Evolutionary conservation across 1,284 basidiomycete species (phyloP).

Genomic region (Kwoniella shivajii): DNA sequence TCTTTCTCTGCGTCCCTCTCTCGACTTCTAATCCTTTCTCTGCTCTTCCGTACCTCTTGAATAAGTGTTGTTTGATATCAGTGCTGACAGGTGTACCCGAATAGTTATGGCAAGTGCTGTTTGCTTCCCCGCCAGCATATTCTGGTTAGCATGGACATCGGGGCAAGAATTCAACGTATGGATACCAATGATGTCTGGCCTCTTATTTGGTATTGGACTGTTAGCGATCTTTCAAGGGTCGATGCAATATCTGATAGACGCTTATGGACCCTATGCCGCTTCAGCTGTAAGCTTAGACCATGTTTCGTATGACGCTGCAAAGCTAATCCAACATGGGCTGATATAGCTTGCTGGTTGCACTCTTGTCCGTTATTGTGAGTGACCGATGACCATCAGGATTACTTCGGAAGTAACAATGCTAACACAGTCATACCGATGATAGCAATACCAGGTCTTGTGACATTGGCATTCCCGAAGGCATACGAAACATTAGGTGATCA

Average conservation of each 20-base stretch:
- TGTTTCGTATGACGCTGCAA: not conserved
- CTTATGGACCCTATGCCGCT: constrained; percentile 34
- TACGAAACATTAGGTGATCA: constrained; percentile 27
- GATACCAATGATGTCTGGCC: constrained; percentile 32
- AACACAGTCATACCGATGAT: not conserved
- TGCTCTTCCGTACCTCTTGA: too few species aligned
- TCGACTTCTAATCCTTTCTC: not conserved
- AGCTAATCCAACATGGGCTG: not conserved
- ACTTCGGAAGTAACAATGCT: too few species aligned
- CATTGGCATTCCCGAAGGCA: constrained; percentile 30
- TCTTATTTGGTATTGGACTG: constrained; percentile 31
- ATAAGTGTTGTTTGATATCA: not conserved
- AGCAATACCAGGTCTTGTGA: constrained; percentile 26
- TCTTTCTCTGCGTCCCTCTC: not conserved
- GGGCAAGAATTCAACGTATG: constrained; percentile 22
- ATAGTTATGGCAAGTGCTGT: constrained; percentile 25
- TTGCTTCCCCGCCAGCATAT: constrained; percentile 29
- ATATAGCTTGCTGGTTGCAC: constrained; percentile 29
- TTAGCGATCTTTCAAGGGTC: constrained; percentile 33
- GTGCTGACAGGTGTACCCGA: too few species aligned
- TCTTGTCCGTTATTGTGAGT: constrained; percentile 26
- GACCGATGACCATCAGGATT: too few species aligned
- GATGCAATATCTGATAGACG: constrained; percentile 34
- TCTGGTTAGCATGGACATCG: constrained; percentile 40
- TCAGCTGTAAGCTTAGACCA: constrained; percentile 27